Base-by-base conservation (phyloP, 2,329 filamentous ascomycete genomes). In the Aschersonia sp. region DNA sequence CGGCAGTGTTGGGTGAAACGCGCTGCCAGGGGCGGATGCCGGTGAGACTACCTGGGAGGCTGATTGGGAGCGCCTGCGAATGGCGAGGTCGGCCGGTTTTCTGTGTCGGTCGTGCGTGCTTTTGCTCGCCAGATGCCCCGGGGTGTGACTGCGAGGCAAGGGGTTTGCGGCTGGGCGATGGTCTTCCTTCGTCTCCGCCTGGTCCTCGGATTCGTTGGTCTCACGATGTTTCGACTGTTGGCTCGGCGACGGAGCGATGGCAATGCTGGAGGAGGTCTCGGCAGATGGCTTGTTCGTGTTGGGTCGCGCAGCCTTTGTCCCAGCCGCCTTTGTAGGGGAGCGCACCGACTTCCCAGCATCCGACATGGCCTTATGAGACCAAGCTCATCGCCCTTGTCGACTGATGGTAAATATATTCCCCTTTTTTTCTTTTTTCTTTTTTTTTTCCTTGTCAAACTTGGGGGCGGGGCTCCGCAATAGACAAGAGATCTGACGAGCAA, bases 91-190 rank as follows among this genome's bases (percentile, higher is more conserved):
- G 30, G 74, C 70, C 31, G 70, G 61, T 53, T 72, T 75, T 46
- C 69, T 67, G 49, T 70, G 68, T 50, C 66, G 66, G 47, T 70
- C 68, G 51, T 73, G 58, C 46, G 55, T 71, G 62, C 73, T 78
- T 64, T 75, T 79, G 53, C 73, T 71, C 10, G 78, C 65, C 41
- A 81, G 68, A 55, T 80, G 76, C 49, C 78, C 76, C 1, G 78
- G 78, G 1, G 78, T 81, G 58, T 81, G 78, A 57, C 72, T 79
- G 54, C 78, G 71, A 31, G 69, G 65, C 43, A 75, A 58, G 44
- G 69, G 63, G 47, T 59, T 42, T 22, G 10, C 62, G 49, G 58
- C 57, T 45, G 65, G 62, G 47, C 14, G 40, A 39, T 39, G 35
- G 10, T 42, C 11, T n/a, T 42, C 7, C 40, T 42, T n/a, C 40